Conservation (phyloP, 805 yeast species). For the Saccharomycopsis sp. region DNA sequence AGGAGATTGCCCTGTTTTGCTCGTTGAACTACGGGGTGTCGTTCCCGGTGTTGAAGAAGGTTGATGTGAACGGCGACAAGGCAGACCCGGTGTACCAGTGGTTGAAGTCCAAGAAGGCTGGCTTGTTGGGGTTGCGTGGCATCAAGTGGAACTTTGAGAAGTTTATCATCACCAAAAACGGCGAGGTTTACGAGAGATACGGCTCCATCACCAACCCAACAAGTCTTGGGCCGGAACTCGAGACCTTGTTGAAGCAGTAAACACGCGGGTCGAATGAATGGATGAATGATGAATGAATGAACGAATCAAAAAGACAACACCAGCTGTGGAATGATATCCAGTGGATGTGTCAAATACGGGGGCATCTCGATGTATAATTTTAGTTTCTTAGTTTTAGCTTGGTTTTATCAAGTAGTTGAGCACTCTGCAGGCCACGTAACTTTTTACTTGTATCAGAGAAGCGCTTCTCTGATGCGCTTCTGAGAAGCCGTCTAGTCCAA, state of each 20-base stretch:
- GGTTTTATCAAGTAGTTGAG: too few relatives aligned
- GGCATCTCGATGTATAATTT: too few relatives aligned
- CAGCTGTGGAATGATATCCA: too few relatives aligned
- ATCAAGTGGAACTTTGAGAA: slow-evolving; percentile 79
- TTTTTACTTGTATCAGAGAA: too few relatives aligned
- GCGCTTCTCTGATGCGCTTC: too few relatives aligned
- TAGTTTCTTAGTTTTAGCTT: too few relatives aligned
- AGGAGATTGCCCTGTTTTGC: slow-evolving; percentile 72
- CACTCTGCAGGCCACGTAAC: too few relatives aligned
- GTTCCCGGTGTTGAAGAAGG: slow-evolving; percentile 80
- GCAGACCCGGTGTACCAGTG: slow-evolving; percentile 74
- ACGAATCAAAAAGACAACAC: too few relatives aligned
- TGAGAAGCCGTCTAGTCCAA: too few relatives aligned
- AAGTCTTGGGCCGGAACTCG: slow-evolving; percentile 48
- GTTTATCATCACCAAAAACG: slow-evolving; percentile 44
- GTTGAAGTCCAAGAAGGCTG: slow-evolving; percentile 57
- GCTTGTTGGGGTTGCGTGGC: slow-evolving; percentile 56
- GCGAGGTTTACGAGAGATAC: slow-evolving; percentile 48
- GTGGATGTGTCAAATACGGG: too few relatives aligned
- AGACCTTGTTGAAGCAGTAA: slow-evolving; percentile 42
- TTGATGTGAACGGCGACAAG: slow-evolving; percentile 80
- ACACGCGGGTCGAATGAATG: too few relatives aligned
- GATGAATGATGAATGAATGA: too few relatives aligned
- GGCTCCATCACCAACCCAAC: slow-evolving; percentile 63
- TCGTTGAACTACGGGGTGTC: slow-evolving; percentile 77